Evolutionary conservation across 1,284 basidiomycete species (phyloP), one percentile per base, ranked within the genome.

Genomic region (Athelia sp.): DNA sequence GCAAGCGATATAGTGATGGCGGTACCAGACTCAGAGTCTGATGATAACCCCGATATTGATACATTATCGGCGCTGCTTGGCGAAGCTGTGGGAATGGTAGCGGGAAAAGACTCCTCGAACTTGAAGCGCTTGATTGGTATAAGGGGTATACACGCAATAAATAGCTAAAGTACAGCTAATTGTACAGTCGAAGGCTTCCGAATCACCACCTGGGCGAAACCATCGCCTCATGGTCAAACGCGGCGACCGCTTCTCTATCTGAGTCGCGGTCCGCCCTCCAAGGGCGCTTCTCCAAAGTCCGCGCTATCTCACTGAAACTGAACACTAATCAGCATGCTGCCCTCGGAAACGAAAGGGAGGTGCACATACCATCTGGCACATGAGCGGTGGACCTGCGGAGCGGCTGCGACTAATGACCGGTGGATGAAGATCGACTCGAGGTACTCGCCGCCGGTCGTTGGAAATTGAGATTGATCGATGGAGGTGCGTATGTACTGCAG

Each of bases 381-480:
- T 23, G 75, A 73, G 50, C 56, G 64, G 67, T 88, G 85, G 8
- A 69, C 80, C 46, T 68, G 67, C 23, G 84, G 86, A 58, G 70
- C 81, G 9, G 81, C 75, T 53, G 65, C 68, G 53, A 83, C 71
- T 35, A 83, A 76, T 61, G 83, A 79, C 59, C 86, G 83, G 66
- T 88, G 86, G 2, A 79, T 80, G 65, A 87, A 85, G 56, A 88
- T 81, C 46, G 76, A 72, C 58, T 88, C 86, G 64, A 88, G 76
- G 61, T 87, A 88, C 52, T 77, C 84, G 56, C 84, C 85, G 67
- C 74, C 73, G 48, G 82, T 83, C 48, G 82, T 86, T 57, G 67
- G 63, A 60, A 72, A 79, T 36, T 57, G 63, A 53, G 77, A 76
- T 36, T 57, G 63, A 53, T 77, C 76, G 55, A 81, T 63, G 56